Evolutionary conservation across 2,329 filamentous ascomycete genomes (phyloP).

Genomic region (Colletotrichum karsti): DNA sequence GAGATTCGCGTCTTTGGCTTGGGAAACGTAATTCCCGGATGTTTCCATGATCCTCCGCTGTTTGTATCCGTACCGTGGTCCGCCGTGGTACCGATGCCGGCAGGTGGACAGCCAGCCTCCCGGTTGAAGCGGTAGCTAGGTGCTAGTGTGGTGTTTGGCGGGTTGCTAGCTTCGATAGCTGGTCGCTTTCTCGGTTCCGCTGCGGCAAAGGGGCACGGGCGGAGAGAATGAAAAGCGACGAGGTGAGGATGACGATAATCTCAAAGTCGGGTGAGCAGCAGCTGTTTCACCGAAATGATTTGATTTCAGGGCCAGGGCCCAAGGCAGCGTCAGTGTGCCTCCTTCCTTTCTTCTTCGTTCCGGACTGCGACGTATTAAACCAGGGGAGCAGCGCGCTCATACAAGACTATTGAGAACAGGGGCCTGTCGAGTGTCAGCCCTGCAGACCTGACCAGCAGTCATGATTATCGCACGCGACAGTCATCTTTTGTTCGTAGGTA

Average conservation of each 20-base stretch:
- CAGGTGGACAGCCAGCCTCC: background rate
- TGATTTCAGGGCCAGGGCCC: background rate
- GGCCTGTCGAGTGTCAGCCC: background rate
- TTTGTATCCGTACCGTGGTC: background rate
- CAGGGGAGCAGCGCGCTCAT: background rate
- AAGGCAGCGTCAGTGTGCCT: background rate
- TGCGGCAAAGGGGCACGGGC: background rate
- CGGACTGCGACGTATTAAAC: background rate
- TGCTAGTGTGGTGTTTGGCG: background rate
- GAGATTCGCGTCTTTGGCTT: conserved; percentile 11
- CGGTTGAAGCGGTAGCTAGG: background rate
- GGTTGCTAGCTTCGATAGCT: background rate
- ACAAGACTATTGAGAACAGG: conserved; percentile 10
- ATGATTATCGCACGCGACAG: conserved; percentile 20
- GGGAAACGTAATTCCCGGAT: conserved; percentile 4
- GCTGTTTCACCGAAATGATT: conserved; percentile 19
- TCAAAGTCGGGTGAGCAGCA: conserved; percentile 12
- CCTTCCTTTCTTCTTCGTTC: conserved; percentile 1
- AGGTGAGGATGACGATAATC: background rate
- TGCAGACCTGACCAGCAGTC: background rate
- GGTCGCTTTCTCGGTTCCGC: background rate
- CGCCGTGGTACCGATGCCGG: background rate
- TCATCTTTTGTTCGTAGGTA: background rate
- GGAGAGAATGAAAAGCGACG: background rate
- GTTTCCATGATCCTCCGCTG: background rate